phyloP scores from a whole-genome alignment of 73 alveolate genomes.

The Paramecium sexaurelia region DNA sequence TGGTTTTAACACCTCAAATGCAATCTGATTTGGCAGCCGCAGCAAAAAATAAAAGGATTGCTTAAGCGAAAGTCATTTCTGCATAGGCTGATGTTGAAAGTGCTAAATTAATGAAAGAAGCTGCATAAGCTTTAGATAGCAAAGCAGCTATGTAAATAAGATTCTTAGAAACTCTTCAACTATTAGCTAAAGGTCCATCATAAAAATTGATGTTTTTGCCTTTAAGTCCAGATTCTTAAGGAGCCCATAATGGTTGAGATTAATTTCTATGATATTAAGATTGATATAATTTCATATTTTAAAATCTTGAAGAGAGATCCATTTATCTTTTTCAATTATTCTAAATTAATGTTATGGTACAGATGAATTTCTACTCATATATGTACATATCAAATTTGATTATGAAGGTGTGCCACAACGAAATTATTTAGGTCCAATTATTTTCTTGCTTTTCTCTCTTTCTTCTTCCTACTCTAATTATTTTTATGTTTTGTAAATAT shows the following conservation, averaged over 20 bases:
- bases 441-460: not conserved
- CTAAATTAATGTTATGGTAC: constrained; percentile 28
- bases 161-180: constrained; percentile 38
- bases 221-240: constrained; percentile 58
- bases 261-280: not conserved
- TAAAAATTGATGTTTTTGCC: constrained; percentile 48
- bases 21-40: constrained; percentile 55
- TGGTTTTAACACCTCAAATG: constrained; percentile 28
- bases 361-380: constrained; percentile 4
- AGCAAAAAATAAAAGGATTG: constrained; percentile 51
- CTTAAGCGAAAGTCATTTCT: constrained; percentile 52
- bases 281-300: constrained; percentile 18
- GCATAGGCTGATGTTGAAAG: constrained; percentile 62
- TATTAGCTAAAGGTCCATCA: constrained; percentile 54
- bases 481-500: not conserved
- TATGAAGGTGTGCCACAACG: constrained; percentile 16
- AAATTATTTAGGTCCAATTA: not conserved
- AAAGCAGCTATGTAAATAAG: constrained; percentile 56
- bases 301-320: constrained; percentile 26
- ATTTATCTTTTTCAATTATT: not conserved
- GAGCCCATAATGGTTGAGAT: constrained; percentile 40
- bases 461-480: not conserved
- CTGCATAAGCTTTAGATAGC: constrained; percentile 49
- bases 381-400: not conserved
- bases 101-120: constrained; percentile 57